Base-by-base conservation (phyloP, 2,329 filamentous ascomycete species). In the Ascochyta pisi region DNA sequence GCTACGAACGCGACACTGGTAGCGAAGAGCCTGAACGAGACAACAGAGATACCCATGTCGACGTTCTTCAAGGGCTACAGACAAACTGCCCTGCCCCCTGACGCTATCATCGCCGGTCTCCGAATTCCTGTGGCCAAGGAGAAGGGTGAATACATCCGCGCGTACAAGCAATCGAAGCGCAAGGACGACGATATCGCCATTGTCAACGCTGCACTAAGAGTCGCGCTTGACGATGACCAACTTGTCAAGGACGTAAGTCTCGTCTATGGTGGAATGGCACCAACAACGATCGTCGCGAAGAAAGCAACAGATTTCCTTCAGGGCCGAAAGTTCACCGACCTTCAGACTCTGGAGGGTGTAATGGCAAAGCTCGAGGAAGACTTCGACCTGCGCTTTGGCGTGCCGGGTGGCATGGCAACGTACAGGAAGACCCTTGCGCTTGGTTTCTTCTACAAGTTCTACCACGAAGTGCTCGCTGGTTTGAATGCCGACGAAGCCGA, bases 161-260 rank as follows among this genome's bases (percentile, higher is more conserved):
- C 94, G 1, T 98, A 97, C 77, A 99, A 99, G 77, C 94, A 98
- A 74, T 87, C 95, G 0, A 99, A 99, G 81, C 82, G 95, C 63
- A 98, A 98, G 73, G 95, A 99, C 67, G 95, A 99, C 68, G 95
- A 99, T 71, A 98, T 99, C 71, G 95, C 95, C 2, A 98, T 99
- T 66, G 95, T 98, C 23, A 98, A 96, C 44, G 87, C 90, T 26
- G 92, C 94, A 1, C 77, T 98, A 54, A 86, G 91, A 33, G 82
- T 98, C 5, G 85, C 84, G 5, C 77, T 98, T 3, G 84, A 88
- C 35, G 83, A 89, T 2, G 81, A 83, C 1, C 85, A 94, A 38
- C 73, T 86, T 1, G 91, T 98, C 6, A 83, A 87, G 58, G 87
- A 88, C 61, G 88, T 86, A 57, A 91, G 89, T 66, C 81, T 99